A percentile compares a stretch with the other conserved stretches of the same genome.
These are phyloP conservation scores for Pistacia integerrima DNA, from an alignment of 345 rosid species.

Conservation along the genomic window DNA sequence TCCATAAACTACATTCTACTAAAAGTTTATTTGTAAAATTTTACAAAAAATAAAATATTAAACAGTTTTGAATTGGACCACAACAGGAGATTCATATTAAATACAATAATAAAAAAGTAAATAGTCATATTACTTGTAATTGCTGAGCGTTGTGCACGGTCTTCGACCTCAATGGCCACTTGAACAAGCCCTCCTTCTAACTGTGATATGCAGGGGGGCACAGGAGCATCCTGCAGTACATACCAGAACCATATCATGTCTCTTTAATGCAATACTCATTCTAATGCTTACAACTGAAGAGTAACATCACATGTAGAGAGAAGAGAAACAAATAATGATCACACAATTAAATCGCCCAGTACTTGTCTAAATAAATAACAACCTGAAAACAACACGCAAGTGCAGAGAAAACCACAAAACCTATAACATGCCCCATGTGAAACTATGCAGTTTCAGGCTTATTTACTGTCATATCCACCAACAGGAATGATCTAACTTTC, in stretches of 20 bases:
- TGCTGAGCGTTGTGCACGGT: conserved; percentile 91
- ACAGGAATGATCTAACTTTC: background rate
- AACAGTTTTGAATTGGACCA: background rate
- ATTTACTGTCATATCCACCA: background rate
- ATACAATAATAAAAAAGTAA: background rate
- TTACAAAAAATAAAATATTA: background rate
- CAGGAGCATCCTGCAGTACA: conserved; percentile 75
- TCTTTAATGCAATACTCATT: background rate
- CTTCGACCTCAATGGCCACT: conserved; percentile 94
- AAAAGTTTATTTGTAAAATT: background rate
- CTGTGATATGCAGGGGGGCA: conserved; percentile 93
- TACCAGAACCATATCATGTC: conserved; percentile 11
- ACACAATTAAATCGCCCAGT: background rate
- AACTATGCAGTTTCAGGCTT: background rate
- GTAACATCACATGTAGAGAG: background rate
- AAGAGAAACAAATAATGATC: background rate
- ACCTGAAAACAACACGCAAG: background rate
- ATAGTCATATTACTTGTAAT: conserved; percentile 63
- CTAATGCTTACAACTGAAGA: background rate
- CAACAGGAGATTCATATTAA: background rate
- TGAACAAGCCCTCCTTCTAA: conserved; percentile 92
- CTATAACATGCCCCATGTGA: background rate
- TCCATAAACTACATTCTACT: background rate
- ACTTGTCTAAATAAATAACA: background rate
- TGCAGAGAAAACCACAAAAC: background rate